These are phyloP conservation scores for Colletotrichum tanaceti DNA, from an alignment of 2,329 filamentous ascomycete species.

Conservation along the genomic window DNA sequence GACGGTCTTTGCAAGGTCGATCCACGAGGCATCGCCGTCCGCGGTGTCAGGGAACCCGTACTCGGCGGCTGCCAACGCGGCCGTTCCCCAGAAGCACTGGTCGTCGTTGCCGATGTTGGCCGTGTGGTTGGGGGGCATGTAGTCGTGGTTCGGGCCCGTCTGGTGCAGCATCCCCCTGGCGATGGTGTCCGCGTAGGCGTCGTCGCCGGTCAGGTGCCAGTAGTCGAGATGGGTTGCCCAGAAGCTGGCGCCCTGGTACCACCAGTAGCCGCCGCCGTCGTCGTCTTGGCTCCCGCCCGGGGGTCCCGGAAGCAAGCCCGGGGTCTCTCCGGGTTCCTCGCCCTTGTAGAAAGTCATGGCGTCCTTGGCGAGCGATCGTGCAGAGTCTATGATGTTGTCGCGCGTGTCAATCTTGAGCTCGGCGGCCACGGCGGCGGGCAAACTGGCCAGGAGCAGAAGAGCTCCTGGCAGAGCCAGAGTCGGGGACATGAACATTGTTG, in stretches of 20 bases:
- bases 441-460: background rate
- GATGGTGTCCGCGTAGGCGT: conserved; percentile 61
- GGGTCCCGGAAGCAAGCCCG: conserved; percentile 47
- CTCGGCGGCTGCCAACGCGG: conserved; percentile 68
- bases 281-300: conserved; percentile 37
- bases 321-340: conserved; percentile 46
- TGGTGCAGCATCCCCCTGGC: conserved; percentile 60
- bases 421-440: background rate
- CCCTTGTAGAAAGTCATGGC: conserved; percentile 49
- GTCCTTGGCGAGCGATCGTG: conserved; percentile 45
- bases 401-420: conserved; percentile 25
- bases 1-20: conserved; percentile 67
- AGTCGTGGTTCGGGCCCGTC: conserved; percentile 59
- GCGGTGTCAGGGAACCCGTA: conserved; percentile 62
- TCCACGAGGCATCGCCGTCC: conserved; percentile 57
- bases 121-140: conserved; percentile 61
- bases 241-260: conserved; percentile 49
- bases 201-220: conserved; percentile 57
- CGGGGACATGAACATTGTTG: background rate
- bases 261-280: conserved; percentile 51
- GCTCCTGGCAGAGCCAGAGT: background rate
- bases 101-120: conserved; percentile 67
- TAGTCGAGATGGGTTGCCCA: conserved; percentile 54
- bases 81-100: conserved; percentile 69
- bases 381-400: conserved; percentile 41